phyloP scores from a whole-genome alignment of 169 alveolate genomes.

The Neospora caninum region DNA sequence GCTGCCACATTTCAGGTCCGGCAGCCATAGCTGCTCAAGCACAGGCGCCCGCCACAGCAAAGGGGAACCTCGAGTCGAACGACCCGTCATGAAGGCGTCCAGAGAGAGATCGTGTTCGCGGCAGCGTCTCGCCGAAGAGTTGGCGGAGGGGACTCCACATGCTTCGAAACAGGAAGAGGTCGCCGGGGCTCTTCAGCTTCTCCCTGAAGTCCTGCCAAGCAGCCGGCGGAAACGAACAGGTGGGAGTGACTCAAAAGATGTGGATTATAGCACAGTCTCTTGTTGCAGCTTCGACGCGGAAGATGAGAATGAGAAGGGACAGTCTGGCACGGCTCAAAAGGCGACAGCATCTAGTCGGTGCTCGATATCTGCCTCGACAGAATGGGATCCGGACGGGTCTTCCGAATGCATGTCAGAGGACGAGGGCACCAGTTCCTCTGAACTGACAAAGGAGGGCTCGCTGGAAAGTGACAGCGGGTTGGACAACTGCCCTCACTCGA shows the following conservation, averaged over 20 bases:
- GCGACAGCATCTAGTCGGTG: not conserved
- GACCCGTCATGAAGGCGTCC: not conserved
- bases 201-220: not conserved
- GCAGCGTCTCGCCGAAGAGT: not conserved
- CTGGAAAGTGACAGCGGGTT: not conserved
- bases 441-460: not conserved
- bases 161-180: not conserved
- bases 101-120: not conserved
- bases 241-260: not conserved
- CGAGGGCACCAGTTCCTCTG: not conserved
- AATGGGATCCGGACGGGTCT: not conserved
- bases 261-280: not conserved
- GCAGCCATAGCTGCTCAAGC: not conserved
- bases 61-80: not conserved
- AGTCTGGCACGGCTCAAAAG: not conserved
- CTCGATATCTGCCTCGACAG: not conserved
- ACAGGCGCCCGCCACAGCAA: not conserved
- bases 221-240: not conserved
- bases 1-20: not conserved
- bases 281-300: not conserved
- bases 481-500: not conserved
- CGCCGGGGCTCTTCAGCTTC: not conserved
- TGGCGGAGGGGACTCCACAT: not conserved
- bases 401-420: slow-evolving; percentile 2
- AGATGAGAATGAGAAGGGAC: not conserved